Evolutionary conservation across 148 eudicot species (phyloP).

Genomic region (Nepenthes mirabilis): DNA sequence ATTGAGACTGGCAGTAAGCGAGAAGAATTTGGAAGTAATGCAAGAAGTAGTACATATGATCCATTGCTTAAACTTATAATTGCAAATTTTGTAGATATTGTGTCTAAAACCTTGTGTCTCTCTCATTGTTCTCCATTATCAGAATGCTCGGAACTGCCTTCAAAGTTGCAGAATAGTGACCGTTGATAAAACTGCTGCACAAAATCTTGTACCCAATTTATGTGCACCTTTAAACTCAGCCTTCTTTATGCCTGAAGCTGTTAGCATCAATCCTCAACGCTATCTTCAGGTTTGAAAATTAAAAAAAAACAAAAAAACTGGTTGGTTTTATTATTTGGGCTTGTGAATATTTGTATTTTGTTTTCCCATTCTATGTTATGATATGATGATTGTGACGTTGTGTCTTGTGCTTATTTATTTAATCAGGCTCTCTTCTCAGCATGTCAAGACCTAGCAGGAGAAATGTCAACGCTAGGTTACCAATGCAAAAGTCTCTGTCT

Average conservation of each 20-base stretch:
- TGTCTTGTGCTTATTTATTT: constrained; percentile 1
- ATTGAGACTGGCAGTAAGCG: constrained; percentile 63
- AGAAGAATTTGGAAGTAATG: constrained; percentile 61
- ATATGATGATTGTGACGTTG: background rate
- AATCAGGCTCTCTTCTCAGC: constrained; percentile 65
- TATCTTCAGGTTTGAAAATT: constrained; percentile 62
- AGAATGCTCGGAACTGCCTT: constrained; percentile 72
- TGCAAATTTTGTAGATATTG: background rate
- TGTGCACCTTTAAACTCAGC: constrained; percentile 58
- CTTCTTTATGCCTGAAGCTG: constrained; percentile 87
- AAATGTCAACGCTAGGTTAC: constrained; percentile 22
- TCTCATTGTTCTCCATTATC: constrained; percentile 15
- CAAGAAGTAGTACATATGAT: constrained; percentile 32
- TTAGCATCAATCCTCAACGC: constrained; percentile 58
- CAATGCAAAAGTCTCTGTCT: constrained; percentile 32
- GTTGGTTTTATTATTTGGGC: background rate
- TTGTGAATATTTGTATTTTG: background rate
- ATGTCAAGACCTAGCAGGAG: constrained; percentile 41
- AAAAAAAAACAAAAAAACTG: background rate
- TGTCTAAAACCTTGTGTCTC: constrained; percentile 1
- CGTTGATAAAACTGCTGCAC: constrained; percentile 46
- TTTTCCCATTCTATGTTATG: constrained; percentile 4
- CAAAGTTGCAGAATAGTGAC: constrained; percentile 62
- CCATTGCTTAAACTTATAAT: background rate
- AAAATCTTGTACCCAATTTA: constrained; percentile 56